phyloP scores from a whole-genome alignment of 73 alveolate genomes.

The Symbiodinium pilosum region DNA sequence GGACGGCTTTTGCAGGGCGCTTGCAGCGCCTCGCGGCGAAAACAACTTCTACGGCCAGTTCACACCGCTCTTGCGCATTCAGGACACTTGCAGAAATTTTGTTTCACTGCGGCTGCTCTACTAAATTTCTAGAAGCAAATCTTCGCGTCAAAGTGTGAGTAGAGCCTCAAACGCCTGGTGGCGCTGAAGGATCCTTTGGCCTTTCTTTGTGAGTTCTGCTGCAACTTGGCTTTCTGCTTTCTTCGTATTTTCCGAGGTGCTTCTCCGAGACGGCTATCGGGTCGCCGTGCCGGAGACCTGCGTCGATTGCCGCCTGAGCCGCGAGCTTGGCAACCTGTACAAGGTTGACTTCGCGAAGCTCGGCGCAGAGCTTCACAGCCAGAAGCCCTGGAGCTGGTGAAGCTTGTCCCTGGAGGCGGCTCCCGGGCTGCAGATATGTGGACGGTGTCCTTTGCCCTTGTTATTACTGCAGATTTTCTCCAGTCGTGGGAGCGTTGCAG shows the following conservation, averaged over 20 bases:
- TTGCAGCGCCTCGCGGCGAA: neutral
- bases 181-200: too few species aligned
- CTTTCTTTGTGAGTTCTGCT: too few species aligned
- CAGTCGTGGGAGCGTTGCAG: too few species aligned
- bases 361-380: neutral
- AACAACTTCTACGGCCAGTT: neutral
- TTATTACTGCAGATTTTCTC: too few species aligned
- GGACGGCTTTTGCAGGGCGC: neutral
- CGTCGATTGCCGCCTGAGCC: neutral
- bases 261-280: neutral
- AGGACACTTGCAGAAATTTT: neutral
- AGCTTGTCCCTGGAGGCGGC: too few species aligned
- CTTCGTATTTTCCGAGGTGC: neutral
- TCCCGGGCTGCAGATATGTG: too few species aligned
- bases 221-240: neutral
- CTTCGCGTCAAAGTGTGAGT: too few species aligned
- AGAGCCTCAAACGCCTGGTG: too few species aligned
- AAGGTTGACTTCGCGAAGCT: neutral
- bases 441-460: too few species aligned
- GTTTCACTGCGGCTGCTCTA: neutral
- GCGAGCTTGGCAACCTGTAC: neutral
- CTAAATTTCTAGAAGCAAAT: neutral
- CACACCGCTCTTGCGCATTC: neutral
- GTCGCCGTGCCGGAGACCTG: neutral
- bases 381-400: too few species aligned